Evolutionary conservation across 2,329 filamentous ascomycete genomes (phyloP).

Genomic region (Pseudopithomyces chartarum): DNA sequence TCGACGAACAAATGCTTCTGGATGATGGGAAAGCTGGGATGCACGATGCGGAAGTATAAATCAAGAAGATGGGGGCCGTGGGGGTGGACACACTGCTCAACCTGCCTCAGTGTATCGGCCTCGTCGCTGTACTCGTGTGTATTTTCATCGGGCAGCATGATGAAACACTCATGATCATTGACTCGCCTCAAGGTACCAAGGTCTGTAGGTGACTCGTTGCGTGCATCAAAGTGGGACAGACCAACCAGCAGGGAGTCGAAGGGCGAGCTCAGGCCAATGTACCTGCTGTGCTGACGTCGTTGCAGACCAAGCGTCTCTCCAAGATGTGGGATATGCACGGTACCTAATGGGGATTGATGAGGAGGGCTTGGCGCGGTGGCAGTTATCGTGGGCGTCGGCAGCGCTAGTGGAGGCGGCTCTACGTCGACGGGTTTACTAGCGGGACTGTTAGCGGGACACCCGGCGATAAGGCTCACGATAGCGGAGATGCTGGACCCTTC

Average conservation of each 20-base stretch:
- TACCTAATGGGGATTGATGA: conserved; percentile 35
- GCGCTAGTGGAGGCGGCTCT: conserved; percentile 46
- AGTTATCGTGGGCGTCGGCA: conserved; percentile 47
- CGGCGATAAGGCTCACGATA: conserved; percentile 13
- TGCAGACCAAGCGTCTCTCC: conserved; percentile 70
- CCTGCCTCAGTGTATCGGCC: conserved; percentile 68
- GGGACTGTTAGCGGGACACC: conserved; percentile 27
- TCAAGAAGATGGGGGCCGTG: conserved; percentile 79
- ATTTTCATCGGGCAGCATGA: conserved; percentile 75
- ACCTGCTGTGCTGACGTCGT: conserved; percentile 77
- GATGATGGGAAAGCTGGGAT: conserved; percentile 81
- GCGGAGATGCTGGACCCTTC: conserved; percentile 5
- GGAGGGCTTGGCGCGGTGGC: conserved; percentile 46
- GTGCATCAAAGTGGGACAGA: conserved; percentile 77
- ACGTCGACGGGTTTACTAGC: conserved; percentile 43
- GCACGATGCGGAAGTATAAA: conserved; percentile 80
- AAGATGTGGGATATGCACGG: conserved; percentile 42
- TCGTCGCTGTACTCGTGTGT: conserved; percentile 75
- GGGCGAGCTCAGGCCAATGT: conserved; percentile 81
- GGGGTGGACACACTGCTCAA: conserved; percentile 76
- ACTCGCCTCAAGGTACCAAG: conserved; percentile 70
- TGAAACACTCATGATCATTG: conserved; percentile 77
- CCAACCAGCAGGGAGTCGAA: conserved; percentile 85
- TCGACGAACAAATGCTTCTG: conserved; percentile 81
- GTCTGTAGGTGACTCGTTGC: conserved; percentile 77